phyloP scores from a whole-genome alignment of 176 grass and related monocot species.

The Eremochloa ophiuroides region DNA sequence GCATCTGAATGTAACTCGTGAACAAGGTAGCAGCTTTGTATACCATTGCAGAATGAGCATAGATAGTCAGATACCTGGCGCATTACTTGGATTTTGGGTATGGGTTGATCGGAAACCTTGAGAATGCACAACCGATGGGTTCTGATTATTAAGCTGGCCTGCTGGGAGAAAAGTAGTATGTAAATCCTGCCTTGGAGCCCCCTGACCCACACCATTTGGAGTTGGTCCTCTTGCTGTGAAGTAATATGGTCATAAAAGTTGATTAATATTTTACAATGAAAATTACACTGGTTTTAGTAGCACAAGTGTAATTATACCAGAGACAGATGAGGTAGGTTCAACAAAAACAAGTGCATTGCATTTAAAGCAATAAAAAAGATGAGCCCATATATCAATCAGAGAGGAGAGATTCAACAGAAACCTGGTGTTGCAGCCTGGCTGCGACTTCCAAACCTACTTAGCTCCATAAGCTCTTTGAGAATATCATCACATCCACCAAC shows the following conservation, averaged over 20 bases:
- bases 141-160: conserved; percentile 52
- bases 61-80: conserved; percentile 35
- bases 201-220: conserved; percentile 34
- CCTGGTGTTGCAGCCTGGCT: conserved; percentile 55
- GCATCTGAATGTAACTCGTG: conserved; percentile 28
- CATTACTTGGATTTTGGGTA: conserved; percentile 30
- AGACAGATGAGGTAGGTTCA: neutral
- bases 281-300: neutral
- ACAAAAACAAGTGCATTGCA: neutral
- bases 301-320: neutral
- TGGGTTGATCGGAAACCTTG: conserved; percentile 44
- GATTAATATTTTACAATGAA: neutral
- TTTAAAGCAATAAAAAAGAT: neutral
- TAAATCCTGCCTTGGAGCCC: conserved; percentile 47
- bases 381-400: neutral
- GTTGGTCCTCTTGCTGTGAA: conserved; percentile 62
- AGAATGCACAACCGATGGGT: conserved; percentile 34
- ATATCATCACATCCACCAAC: conserved; percentile 84
- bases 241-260: conserved; percentile 19
- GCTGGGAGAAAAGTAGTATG: conserved; percentile 45
- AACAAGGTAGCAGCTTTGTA: conserved; percentile 2
- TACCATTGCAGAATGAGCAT: neutral
- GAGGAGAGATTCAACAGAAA: conserved; percentile 24
- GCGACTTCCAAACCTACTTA: conserved; percentile 65
- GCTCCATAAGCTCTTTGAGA: conserved; percentile 78